Evolutionary conservation across 192 early-diverging fungal species (phyloP).

Genomic region (Spizellomyces sp.): DNA sequence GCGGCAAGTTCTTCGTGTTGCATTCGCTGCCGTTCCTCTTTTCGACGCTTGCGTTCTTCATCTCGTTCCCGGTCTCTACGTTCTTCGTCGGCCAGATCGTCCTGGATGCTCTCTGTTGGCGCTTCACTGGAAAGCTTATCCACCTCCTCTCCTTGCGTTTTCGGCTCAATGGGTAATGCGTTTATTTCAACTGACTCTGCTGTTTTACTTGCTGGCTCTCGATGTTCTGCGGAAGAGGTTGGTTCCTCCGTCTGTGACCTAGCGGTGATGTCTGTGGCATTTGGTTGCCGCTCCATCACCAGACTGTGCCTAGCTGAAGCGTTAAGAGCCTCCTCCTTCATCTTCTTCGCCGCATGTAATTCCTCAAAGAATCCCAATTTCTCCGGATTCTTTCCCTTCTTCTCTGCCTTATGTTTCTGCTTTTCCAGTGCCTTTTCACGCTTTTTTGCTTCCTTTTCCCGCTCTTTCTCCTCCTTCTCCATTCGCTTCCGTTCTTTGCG

Average conservation of each 20-base stretch:
- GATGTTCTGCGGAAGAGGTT: neutral
- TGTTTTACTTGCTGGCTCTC: neutral
- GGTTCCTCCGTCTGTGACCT: neutral
- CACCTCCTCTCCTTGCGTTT: no score
- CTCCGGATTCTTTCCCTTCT: neutral
- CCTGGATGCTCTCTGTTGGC: no score
- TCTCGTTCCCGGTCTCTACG: constrained; percentile 25
- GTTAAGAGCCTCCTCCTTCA: constrained; percentile 9
- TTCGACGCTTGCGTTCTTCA: constrained; percentile 6
- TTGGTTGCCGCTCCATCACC: neutral
- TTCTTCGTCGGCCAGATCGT: constrained; percentile 12
- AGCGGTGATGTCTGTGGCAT: neutral
- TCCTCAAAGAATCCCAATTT: neutral
- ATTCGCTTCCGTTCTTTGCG: constrained; percentile 5
- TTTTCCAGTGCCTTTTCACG: neutral
- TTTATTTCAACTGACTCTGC: neutral
- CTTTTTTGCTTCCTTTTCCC: constrained; percentile 10
- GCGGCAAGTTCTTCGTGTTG: neutral
- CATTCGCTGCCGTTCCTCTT: neutral
- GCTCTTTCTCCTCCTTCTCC: constrained; percentile 18
- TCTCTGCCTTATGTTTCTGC: constrained; percentile 5
- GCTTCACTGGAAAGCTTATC: no score
- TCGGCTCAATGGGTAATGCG: no score
- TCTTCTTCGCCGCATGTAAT: neutral
- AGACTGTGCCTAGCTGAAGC: neutral